Evolutionary conservation across 2,329 filamentous ascomycete species (phyloP).

Genomic region (Plectosphaerella cucumerina): DNA sequence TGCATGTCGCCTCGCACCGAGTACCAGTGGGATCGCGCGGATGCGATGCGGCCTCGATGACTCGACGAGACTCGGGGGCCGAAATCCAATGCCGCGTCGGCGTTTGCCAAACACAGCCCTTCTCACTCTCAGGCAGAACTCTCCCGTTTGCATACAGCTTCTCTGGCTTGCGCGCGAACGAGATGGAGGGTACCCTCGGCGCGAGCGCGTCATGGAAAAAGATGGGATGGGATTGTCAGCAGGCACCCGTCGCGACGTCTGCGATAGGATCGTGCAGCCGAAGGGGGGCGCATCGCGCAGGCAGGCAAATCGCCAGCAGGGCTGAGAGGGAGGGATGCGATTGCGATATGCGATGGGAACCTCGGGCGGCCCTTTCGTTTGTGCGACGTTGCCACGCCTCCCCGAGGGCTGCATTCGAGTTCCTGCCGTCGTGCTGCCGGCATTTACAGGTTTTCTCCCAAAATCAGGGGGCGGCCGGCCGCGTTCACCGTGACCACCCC

Average conservation of each 20-base stretch:
- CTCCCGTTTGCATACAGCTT: no score
- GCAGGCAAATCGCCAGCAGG: no score
- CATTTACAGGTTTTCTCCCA: background rate
- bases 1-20: background rate
- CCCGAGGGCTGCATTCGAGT: background rate
- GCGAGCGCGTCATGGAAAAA: background rate
- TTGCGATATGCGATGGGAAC: background rate
- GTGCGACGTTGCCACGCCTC: background rate
- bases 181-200: no score
- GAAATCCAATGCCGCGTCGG: background rate
- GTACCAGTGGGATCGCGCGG: background rate
- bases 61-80: background rate
- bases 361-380: background rate
- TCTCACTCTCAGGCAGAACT: no score
- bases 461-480: no score
- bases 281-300: background rate
- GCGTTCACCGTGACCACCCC: no score
- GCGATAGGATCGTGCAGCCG: background rate
- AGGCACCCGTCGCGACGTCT: background rate
- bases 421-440: no score
- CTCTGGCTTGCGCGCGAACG: no score
- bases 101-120: background rate
- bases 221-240: background rate
- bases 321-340: background rate
- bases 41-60: background rate